Percentiles rank a stretch among this genome's conserved stretches.
These are phyloP conservation scores for Cruciata laevipes DNA, from an alignment of 257 asterid genomes.

Conservation along the genomic window DNA sequence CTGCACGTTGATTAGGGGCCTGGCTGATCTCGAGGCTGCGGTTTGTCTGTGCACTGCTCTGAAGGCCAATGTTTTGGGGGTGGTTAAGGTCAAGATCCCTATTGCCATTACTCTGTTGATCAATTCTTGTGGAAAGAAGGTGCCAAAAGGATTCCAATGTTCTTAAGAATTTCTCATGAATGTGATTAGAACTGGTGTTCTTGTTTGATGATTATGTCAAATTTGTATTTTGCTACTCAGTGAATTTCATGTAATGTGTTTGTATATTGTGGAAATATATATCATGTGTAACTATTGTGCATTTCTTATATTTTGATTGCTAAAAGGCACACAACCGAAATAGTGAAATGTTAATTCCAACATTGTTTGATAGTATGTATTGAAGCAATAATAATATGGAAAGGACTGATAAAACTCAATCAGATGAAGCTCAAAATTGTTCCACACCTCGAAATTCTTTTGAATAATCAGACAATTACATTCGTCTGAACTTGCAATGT, in stretches of 20 bases:
- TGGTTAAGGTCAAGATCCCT: constrained; percentile 40
- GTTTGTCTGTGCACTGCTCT: constrained; percentile 79
- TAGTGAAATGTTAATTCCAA: too few species aligned
- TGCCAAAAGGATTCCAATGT: constrained; percentile 67
- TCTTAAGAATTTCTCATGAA: not conserved
- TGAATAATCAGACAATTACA: not conserved
- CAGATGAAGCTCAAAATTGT: not conserved
- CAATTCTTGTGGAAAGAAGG: constrained; percentile 78
- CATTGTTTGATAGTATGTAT: too few species aligned
- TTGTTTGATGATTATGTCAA: not conserved
- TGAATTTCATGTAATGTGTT: not conserved
- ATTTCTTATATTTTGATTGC: too few species aligned
- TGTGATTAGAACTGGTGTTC: not conserved
- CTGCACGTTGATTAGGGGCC: constrained; percentile 55
- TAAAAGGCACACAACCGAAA: too few species aligned
- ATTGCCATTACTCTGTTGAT: constrained; percentile 54
- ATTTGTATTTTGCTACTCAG: too few species aligned
- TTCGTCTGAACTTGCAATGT: not conserved
- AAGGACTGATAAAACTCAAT: not conserved
- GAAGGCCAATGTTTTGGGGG: constrained; percentile 60
- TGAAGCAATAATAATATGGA: not conserved
- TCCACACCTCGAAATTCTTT: not conserved
- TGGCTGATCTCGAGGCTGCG: constrained; percentile 84
- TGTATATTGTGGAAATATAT: not conserved
- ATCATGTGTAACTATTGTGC: too few species aligned